Evolutionary conservation across 2,329 filamentous ascomycete species (phyloP).

Genomic region (Colletotrichum eleusines): DNA sequence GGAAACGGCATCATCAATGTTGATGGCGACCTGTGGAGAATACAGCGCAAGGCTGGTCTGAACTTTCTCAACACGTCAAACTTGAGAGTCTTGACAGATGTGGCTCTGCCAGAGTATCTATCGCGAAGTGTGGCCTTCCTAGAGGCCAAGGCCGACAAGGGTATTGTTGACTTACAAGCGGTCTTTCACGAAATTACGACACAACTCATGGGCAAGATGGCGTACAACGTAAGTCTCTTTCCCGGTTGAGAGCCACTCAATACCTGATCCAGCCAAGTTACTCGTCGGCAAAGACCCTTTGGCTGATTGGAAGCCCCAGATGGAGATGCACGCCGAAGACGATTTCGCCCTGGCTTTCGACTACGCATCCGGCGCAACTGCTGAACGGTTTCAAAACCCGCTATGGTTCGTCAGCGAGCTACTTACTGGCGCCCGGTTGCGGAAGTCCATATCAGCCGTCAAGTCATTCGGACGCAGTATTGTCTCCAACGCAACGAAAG

Average conservation of each 20-base stretch:
- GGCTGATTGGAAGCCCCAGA: constrained; percentile 51
- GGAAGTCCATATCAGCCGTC: constrained; percentile 62
- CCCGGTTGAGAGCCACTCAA: background rate
- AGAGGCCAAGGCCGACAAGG: constrained; percentile 45
- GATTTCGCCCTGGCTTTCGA: constrained; percentile 73
- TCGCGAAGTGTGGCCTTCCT: constrained; percentile 57
- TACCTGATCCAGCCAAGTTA: background rate
- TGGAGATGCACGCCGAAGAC: constrained; percentile 74
- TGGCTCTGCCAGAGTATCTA: constrained; percentile 68
- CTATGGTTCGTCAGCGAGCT: constrained; percentile 71
- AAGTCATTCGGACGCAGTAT: constrained; percentile 69
- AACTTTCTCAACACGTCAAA: constrained; percentile 70
- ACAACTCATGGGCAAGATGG: constrained; percentile 75
- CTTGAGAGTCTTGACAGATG: constrained; percentile 67
- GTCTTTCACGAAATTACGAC: constrained; percentile 74
- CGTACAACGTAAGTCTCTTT: constrained; percentile 63
- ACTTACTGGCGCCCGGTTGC: constrained; percentile 61
- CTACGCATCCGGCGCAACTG: constrained; percentile 69
- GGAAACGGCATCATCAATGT: constrained; percentile 75
- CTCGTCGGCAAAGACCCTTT: background rate
- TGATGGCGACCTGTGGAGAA: constrained; percentile 72
- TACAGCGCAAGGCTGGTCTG: constrained; percentile 72
- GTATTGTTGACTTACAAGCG: constrained; percentile 66
- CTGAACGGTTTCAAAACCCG: constrained; percentile 74
- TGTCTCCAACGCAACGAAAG: constrained; percentile 65